Conservation (phyloP, 257 asterid species). For the Nicotiana obtusifolia region DNA sequence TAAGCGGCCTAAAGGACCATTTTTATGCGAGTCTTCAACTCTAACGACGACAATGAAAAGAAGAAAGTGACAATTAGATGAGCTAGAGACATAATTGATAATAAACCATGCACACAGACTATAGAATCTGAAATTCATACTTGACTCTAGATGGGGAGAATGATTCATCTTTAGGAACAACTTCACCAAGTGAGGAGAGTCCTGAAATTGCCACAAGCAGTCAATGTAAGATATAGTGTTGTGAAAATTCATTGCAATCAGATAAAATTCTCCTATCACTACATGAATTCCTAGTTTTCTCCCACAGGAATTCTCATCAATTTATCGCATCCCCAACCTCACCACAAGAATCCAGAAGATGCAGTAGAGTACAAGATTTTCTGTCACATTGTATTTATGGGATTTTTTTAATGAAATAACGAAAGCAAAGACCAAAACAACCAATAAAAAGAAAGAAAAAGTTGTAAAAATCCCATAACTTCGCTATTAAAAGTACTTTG, state of each 20-base stretch:
- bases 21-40: slow-evolving; percentile 64
- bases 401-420: neutral
- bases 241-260: neutral
- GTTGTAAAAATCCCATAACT: neutral
- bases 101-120: slow-evolving; percentile 8
- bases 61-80: slow-evolving; percentile 20
- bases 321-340: too few relatives aligned
- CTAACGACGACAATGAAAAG: slow-evolving; percentile 28
- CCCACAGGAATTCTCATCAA: neutral
- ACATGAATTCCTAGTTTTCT: neutral
- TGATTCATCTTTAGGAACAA: slow-evolving; percentile 58
- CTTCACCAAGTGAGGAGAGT: slow-evolving; percentile 49
- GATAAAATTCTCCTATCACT: neutral
- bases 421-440: neutral
- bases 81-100: slow-evolving; percentile 7
- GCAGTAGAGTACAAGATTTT: neutral
- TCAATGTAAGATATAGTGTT: slow-evolving; percentile 4
- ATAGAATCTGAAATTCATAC: slow-evolving; percentile 34
- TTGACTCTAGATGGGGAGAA: slow-evolving; percentile 67
- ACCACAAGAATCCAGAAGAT: neutral
- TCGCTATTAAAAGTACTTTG: too few relatives aligned
- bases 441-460: neutral
- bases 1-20: slow-evolving; percentile 59
- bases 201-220: slow-evolving; percentile 23
- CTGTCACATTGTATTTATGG: neutral